Conservation (phyloP, 2,329 filamentous ascomycete genomes). For the Epichloe aotearoae region DNA sequence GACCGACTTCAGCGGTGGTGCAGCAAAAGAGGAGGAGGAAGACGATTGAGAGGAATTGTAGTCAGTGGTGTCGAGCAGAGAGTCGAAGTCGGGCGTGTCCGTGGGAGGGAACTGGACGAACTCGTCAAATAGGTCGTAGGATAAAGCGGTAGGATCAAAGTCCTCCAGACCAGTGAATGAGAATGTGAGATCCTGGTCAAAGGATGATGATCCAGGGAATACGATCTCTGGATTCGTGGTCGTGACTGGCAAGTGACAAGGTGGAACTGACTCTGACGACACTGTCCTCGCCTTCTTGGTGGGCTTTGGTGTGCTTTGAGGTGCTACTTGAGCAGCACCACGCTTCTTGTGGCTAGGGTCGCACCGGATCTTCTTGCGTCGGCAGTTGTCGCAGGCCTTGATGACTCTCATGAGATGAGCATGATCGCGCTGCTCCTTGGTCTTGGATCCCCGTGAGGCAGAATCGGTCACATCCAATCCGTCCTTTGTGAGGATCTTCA, state of each 20-base stretch:
- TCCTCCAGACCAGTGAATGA: conserved; percentile 12
- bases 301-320: conserved; percentile 19
- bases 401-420: conserved; percentile 54
- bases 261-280: conserved; percentile 7
- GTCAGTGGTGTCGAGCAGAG: conserved; percentile 30
- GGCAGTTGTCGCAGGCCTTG: conserved; percentile 52
- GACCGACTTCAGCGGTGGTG: conserved; percentile 13
- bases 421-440: conserved; percentile 54
- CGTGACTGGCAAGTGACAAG: conserved; percentile 10
- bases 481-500: conserved; percentile 54
- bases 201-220: conserved; percentile 4
- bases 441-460: conserved; percentile 49
- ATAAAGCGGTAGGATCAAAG: conserved; percentile 6
- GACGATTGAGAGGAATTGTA: conserved; percentile 26
- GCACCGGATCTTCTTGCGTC: conserved; percentile 50
- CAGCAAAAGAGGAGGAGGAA: conserved; percentile 14
- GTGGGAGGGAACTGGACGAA: conserved; percentile 30
- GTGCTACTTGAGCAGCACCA: conserved; percentile 19
- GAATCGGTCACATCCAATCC: conserved; percentile 50
- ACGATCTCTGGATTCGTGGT: neutral
- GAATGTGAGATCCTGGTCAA: conserved; percentile 11
- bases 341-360: conserved; percentile 46
- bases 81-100: conserved; percentile 28
- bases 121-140: conserved; percentile 29
- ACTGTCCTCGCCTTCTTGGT: conserved; percentile 28